These are phyloP conservation scores for Helminthosporium solani DNA, from an alignment of 2,329 filamentous ascomycete species.

Conservation along the genomic window DNA sequence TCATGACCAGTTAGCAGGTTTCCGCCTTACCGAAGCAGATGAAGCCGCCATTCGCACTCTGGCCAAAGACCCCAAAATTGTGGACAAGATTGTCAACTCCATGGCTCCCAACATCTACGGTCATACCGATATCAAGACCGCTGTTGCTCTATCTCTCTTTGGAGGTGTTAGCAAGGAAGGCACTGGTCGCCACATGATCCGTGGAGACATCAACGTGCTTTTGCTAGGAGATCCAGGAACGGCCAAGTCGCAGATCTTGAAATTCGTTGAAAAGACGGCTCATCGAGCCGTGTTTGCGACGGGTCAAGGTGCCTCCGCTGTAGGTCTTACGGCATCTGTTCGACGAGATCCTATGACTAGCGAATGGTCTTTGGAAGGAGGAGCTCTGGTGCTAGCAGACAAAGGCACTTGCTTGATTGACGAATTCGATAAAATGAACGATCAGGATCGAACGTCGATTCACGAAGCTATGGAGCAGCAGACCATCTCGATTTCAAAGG, in stretches of 20 bases:
- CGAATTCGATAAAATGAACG: constrained; percentile 99
- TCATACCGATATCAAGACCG: constrained; percentile 95
- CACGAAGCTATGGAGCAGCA: constrained; percentile 99
- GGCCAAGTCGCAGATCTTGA: constrained; percentile 95
- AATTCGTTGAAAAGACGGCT: constrained; percentile 96
- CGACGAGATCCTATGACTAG: constrained; percentile 91
- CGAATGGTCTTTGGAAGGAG: constrained; percentile 97
- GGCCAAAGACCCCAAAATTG: constrained; percentile 84
- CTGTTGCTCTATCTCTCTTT: constrained; percentile 89
- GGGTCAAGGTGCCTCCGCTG: constrained; percentile 92
- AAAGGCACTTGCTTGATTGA: constrained; percentile 95
- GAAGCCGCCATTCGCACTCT: constrained; percentile 86
- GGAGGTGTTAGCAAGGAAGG: constrained; percentile 90
- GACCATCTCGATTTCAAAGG: constrained; percentile 98
- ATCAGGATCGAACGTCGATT: constrained; percentile 95
- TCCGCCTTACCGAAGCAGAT: constrained; percentile 91
- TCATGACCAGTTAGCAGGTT: constrained; percentile 95
- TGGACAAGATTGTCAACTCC: constrained; percentile 89
- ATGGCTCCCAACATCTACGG: constrained; percentile 98
- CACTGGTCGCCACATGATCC: constrained; percentile 84
- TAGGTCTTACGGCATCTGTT: constrained; percentile 95
- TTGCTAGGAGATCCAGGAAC: constrained; percentile 96
- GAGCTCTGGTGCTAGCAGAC: constrained; percentile 91
- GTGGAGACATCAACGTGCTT: constrained; percentile 97
- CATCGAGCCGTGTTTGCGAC: constrained; percentile 97